Conservation (phyloP, 305 asterid genomes). For the Fraxinus sp. region DNA sequence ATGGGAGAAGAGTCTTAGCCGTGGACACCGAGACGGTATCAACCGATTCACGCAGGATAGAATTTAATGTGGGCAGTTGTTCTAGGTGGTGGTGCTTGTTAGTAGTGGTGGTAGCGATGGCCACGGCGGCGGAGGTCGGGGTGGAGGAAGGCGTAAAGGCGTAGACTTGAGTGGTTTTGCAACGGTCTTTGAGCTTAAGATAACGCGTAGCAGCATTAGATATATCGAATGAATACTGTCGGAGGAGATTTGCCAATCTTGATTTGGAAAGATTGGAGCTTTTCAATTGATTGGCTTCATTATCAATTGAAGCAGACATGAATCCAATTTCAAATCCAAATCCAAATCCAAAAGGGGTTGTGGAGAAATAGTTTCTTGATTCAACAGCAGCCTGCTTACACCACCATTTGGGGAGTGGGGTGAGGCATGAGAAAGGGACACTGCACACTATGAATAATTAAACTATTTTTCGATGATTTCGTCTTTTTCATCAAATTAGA, state of each 20-base stretch:
- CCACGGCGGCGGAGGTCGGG: conserved; percentile 20
- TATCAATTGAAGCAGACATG: conserved; percentile 47
- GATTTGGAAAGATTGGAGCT: conserved; percentile 28
- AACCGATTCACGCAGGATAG: conserved; percentile 34
- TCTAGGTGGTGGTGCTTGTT: conserved; percentile 20
- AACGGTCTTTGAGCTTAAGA: conserved; percentile 54
- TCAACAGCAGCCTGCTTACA: neutral
- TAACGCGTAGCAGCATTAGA: conserved; percentile 36
- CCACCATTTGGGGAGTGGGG: conserved; percentile 2
- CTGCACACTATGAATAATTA: neutral
- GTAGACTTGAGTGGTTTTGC: conserved; percentile 55
- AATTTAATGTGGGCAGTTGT: conserved; percentile 43
- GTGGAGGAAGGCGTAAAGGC: conserved; percentile 39
- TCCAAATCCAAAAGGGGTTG: neutral
- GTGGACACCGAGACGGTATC: conserved; percentile 25
- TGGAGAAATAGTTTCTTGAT: neutral
- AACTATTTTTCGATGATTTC: neutral
- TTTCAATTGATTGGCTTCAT: conserved; percentile 33
- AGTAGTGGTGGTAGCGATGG: conserved; percentile 6
- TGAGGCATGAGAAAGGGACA: neutral
- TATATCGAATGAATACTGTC: conserved; percentile 32
- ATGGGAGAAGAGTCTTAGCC: conserved; percentile 39
- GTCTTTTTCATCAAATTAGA: neutral
- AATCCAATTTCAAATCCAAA: conserved; percentile 7
- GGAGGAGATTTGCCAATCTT: conserved; percentile 32